A percentile compares a stretch with the other conserved stretches of the same genome.
These are phyloP conservation scores for Penicillium palitans DNA, from an alignment of 2,329 filamentous ascomycete species.

Conservation along the genomic window DNA sequence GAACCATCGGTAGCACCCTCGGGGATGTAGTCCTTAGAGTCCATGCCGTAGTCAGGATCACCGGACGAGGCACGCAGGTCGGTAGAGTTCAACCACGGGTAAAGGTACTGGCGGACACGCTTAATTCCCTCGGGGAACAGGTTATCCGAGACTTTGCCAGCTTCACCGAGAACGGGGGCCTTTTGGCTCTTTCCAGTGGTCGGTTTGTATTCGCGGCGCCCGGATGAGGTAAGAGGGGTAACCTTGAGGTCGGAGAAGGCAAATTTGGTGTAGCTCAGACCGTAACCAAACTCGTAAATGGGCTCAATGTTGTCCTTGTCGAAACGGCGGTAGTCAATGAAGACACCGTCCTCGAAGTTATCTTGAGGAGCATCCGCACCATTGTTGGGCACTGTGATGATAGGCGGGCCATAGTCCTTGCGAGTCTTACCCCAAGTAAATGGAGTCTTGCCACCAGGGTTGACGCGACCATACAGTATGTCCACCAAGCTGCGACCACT, in stretches of 20 bases:
- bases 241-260: constrained; percentile 60
- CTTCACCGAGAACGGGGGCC: constrained; percentile 55
- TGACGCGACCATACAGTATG: constrained; percentile 67
- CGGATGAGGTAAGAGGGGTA: constrained; percentile 42
- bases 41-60: constrained; percentile 56
- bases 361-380: constrained; percentile 58
- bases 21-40: constrained; percentile 53
- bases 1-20: constrained; percentile 52
- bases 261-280: constrained; percentile 65
- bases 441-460: constrained; percentile 62
- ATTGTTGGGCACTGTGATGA: constrained; percentile 61
- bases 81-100: constrained; percentile 64
- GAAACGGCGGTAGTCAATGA: constrained; percentile 57
- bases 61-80: constrained; percentile 53
- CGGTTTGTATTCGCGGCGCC: constrained; percentile 57
- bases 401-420: constrained; percentile 56
- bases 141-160: constrained; percentile 53
- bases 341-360: constrained; percentile 61
- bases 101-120: constrained; percentile 58
- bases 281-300: constrained; percentile 63
- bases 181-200: constrained; percentile 54
- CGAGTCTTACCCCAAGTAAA: constrained; percentile 60
- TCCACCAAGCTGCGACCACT: constrained; percentile 74
- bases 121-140: constrained; percentile 56
- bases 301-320: constrained; percentile 58